Conservation (phyloP, 768 basidiomycete species). For the Clitopilus passeckerianus region DNA sequence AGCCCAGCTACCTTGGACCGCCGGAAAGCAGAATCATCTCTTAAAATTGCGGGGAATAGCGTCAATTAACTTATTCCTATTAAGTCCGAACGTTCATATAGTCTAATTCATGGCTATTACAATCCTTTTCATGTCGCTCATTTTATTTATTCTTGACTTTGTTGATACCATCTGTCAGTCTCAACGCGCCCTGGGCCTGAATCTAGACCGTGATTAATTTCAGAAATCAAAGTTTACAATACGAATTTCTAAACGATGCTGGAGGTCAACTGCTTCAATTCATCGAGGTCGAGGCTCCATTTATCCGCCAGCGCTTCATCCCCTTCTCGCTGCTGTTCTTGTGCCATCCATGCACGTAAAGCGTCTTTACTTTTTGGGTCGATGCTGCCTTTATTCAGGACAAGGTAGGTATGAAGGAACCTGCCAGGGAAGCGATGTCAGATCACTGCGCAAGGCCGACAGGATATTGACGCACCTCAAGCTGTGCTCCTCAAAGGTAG, state of each 20-base stretch:
- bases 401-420: conserved; percentile 47
- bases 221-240: too few relatives aligned
- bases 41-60: neutral
- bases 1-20: conserved; percentile 56
- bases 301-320: neutral
- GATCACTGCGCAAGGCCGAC: neutral
- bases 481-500: conserved; percentile 63
- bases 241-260: neutral
- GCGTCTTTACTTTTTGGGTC: conserved; percentile 20
- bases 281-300: neutral
- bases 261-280: neutral
- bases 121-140: too few relatives aligned
- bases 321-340: neutral
- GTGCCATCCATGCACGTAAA: neutral
- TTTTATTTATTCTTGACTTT: too few relatives aligned
- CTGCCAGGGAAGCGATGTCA: conserved; percentile 19
- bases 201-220: too few relatives aligned
- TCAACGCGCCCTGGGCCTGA: too few relatives aligned
- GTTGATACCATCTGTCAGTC: too few relatives aligned
- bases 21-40: conserved; percentile 43
- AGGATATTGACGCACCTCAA: conserved; percentile 33
- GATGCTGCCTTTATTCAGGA: conserved; percentile 31
- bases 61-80: neutral
- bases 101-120: too few relatives aligned
- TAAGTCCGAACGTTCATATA: neutral